phyloP scores from a whole-genome alignment of 2,329 filamentous ascomycete genomes.

The Xylariaceae sp. region DNA sequence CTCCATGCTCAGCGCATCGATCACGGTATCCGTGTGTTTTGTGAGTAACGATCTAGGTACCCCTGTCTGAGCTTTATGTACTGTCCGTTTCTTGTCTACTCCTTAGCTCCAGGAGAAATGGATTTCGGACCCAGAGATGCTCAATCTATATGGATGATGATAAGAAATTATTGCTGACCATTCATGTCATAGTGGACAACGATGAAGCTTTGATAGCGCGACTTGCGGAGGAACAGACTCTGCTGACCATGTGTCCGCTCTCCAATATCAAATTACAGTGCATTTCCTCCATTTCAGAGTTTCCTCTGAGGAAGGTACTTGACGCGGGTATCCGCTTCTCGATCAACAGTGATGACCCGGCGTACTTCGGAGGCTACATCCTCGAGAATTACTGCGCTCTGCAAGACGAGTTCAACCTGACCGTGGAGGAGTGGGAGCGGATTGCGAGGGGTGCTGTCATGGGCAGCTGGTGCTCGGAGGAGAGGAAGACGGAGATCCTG shows the following conservation, averaged over 20 bases:
- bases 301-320: slow-evolving; percentile 61
- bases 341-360: slow-evolving; percentile 71
- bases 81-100: too few species aligned
- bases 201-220: slow-evolving; percentile 46
- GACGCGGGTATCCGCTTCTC: slow-evolving; percentile 63
- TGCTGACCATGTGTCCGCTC: slow-evolving; percentile 69
- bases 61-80: too few species aligned
- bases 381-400: slow-evolving; percentile 72
- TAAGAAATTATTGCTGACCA: too few species aligned
- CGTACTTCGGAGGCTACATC: slow-evolving; percentile 73
- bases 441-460: slow-evolving; percentile 60
- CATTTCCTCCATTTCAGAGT: slow-evolving; percentile 45
- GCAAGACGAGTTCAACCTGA: slow-evolving; percentile 65
- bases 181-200: neutral
- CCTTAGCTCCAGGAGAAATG: too few species aligned
- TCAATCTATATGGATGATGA: too few species aligned
- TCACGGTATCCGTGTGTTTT: slow-evolving; percentile 63
- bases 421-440: slow-evolving; percentile 59
- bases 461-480: slow-evolving; percentile 65
- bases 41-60: too few species aligned
- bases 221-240: slow-evolving; percentile 51
- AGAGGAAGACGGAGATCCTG: slow-evolving; percentile 58
- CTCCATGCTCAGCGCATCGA: slow-evolving; percentile 66
- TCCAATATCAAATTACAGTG: slow-evolving; percentile 66
- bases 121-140: too few species aligned